A percentile compares a stretch with the other conserved stretches of the same genome.
phyloP scores from a whole-genome alignment of 1,284 basidiomycete genomes.

The Psilocybe mexicana region DNA sequence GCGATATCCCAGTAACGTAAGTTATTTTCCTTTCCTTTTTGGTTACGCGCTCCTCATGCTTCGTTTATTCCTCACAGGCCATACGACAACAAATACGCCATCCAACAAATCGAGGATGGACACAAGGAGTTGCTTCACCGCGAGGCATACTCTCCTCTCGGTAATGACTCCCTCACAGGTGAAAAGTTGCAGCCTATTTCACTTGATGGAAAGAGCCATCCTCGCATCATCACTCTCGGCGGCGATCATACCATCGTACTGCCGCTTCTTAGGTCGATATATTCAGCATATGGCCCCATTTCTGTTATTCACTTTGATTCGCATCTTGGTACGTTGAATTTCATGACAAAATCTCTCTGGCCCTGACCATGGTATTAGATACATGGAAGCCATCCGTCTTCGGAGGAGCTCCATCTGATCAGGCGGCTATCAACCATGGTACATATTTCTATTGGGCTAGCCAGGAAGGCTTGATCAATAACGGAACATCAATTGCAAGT shows the following conservation, averaged over 20 bases:
- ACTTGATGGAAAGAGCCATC: constrained; percentile 64
- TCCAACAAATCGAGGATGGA: constrained; percentile 71
- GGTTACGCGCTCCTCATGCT: background rate
- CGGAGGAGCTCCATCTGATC: constrained; percentile 65
- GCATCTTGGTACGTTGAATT: constrained; percentile 45
- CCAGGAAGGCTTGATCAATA: constrained; percentile 71
- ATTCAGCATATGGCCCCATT: constrained; percentile 69
- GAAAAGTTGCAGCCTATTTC: constrained; percentile 54
- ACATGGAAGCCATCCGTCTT: constrained; percentile 77
- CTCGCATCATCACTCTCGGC: constrained; percentile 71
- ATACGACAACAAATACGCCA: constrained; percentile 69
- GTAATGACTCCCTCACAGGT: constrained; percentile 60
- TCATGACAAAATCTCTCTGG: background rate
- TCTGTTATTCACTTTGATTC: constrained; percentile 83
- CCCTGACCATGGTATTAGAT: constrained; percentile 33
- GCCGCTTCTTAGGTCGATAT: constrained; percentile 54
- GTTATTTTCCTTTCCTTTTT: constrained; percentile 7
- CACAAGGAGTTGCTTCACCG: constrained; percentile 66
- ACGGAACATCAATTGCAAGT: constrained; percentile 84
- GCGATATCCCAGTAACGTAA: constrained; percentile 62
- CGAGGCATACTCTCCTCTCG: constrained; percentile 57
- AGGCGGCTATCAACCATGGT: constrained; percentile 72
- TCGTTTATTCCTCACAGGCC: constrained; percentile 48
- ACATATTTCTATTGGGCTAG: constrained; percentile 82
- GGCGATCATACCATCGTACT: constrained; percentile 77